Base-by-base conservation (phyloP, 495 filamentous ascomycete species). In the Xylaria bambusicola region DNA sequence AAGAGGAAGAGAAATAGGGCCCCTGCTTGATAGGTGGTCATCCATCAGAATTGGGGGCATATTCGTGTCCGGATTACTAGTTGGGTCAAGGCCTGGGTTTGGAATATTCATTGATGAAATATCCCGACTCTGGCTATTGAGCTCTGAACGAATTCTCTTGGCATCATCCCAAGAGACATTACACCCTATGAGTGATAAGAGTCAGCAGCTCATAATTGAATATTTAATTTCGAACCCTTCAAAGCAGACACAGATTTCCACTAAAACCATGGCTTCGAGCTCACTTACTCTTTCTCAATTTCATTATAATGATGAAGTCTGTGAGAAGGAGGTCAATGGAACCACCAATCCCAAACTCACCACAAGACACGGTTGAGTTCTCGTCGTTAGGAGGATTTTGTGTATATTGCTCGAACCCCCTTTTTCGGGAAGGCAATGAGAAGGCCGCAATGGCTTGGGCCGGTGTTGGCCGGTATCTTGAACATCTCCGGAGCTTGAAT, bases 291-390 rank as follows among this genome's bases (percentile, higher is more conserved):
- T 78, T 62, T 31, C 93, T 83, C 57, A 87, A 77, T 55, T 80
- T 84, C 15, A 91, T 61, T 2, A 97, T 70, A 0, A 75, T 68
- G 2, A 89, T 45, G 27, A 96, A 85, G n/a, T 83, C 80, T 7
- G 83, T 77, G 46, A 96, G 73, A 21, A 94, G 82, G 27, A 85
- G 77, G 29, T 89, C 83, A 1, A 97, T 75, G 2, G 91, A 86
- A 40, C 78, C 79, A 15, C 87, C 91, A 56, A 96, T 87, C 66
- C 93, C 92, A 1, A 90, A 75, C 0, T 62, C 64, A 1, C 38
- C 40, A 6, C 23, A 58, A 26, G 55, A 57, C 26, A 24, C 42
- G 7, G 31, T 45, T 35, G 23, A 24, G n/a, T 24, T 52, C 55
- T 62, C 52, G 45, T 66, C 62, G 8, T 10, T 8, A 10, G 29